phyloP scores from a whole-genome alignment of 345 rosid genomes.

The Lenwebbia sp. region DNA sequence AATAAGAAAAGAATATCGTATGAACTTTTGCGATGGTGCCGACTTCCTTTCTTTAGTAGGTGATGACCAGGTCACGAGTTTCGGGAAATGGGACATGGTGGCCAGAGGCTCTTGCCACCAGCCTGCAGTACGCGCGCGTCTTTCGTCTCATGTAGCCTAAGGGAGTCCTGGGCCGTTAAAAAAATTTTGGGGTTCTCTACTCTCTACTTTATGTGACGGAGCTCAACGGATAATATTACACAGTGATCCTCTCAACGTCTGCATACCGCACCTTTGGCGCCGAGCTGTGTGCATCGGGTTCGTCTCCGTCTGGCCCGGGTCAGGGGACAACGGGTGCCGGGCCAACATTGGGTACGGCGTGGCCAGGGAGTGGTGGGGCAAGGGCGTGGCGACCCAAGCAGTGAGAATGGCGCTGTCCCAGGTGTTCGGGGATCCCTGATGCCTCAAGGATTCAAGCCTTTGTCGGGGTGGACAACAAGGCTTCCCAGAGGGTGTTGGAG shows the following conservation, averaged over 20 bases:
- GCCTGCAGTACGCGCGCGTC: too few species aligned
- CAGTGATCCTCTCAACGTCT: neutral
- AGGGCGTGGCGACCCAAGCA: conserved; percentile 24
- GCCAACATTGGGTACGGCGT: conserved; percentile 26
- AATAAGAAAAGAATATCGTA: too few species aligned
- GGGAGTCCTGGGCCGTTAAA: too few species aligned
- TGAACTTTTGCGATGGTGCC: conserved; percentile 11
- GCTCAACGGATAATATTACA: too few species aligned
- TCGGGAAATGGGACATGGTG: too few species aligned
- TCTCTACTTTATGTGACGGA: too few species aligned
- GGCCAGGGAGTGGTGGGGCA: conserved; percentile 34
- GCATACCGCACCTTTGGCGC: conserved; percentile 37
- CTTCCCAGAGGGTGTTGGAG: conserved; percentile 34
- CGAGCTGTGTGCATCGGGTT: conserved; percentile 37
- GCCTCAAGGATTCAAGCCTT: conserved; percentile 35
- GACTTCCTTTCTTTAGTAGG: conserved; percentile 22
- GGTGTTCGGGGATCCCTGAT: conserved; percentile 19
- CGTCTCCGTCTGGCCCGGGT: conserved; percentile 20
- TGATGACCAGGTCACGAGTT: conserved; percentile 19
- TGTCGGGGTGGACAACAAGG: conserved; percentile 19
- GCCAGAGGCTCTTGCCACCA: too few species aligned
- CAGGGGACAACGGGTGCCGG: conserved; percentile 16
- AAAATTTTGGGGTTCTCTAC: too few species aligned
- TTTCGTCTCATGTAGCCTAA: too few species aligned
- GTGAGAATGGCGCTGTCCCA: conserved; percentile 14